Base-by-base conservation (phyloP, 163 green algal species). In the Chlamydomonas reinhardtii region DNA sequence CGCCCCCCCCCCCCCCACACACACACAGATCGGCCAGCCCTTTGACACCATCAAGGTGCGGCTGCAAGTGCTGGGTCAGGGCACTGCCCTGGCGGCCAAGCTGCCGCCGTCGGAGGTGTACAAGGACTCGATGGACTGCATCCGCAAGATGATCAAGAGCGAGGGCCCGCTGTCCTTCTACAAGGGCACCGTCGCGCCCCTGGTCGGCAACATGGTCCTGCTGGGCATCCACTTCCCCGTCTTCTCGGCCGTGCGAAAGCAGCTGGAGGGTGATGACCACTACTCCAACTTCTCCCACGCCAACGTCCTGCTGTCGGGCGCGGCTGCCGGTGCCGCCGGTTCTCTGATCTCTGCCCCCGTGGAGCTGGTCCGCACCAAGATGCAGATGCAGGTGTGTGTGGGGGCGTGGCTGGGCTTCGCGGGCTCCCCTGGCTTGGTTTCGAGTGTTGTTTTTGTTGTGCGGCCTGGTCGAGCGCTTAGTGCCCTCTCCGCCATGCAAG, bases 141-240 rank as follows among this genome's bases (percentile, higher is more conserved):
- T 91, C 29, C 75, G 79, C 27, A 93, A 93, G 74, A 91, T 93
- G 87, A 59, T 93, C 37, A 89, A 89, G 83, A 75, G 31, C 37
- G 90, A 93, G 90, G 90, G 90, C 1, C 85, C 83, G 8, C 29
- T 90, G n/a, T 91, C 90, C 1, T 73, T 93, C 48, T 93, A 93
- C 90, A 91, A 84, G 74, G 90, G 90, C 39, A 90, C 88, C 24
- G 71, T 90, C 0, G 90, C 90, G 0, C 90, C 90, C 16, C 79
- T 93, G 70, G 73, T 90, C 48, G 90, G 90, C 34, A 93, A 93
- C 79, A 93, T 93, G 90, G 79, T 93, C 32, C 90, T 93, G 62
- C 79, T 93, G 73, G 90, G 90, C 83, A 90, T 93, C 69, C 90
- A 93, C 84, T 93, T 91, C 79, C 89, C 89, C 69, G 87, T 79